Evolutionary conservation across 768 basidiomycete species (phyloP).

Genomic region (Calocybe cyanea): DNA sequence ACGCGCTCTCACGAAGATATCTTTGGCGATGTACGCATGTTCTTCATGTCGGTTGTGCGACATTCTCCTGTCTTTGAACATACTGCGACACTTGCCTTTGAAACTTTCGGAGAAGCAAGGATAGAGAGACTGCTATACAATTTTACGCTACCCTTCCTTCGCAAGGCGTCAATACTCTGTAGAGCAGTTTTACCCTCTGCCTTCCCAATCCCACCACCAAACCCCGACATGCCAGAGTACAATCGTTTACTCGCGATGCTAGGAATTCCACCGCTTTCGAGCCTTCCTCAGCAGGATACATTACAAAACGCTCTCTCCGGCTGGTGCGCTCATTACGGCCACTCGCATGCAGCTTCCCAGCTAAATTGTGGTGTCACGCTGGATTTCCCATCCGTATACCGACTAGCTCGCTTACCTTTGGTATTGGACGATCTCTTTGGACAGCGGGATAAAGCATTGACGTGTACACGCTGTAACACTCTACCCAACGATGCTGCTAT

Average conservation of each 20-base stretch:
- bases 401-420: conserved; percentile 74
- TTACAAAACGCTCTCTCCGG: conserved; percentile 85
- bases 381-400: conserved; percentile 82
- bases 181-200: conserved; percentile 66
- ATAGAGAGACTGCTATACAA: conserved; percentile 85
- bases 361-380: conserved; percentile 75
- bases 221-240: conserved; percentile 59
- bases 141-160: conserved; percentile 89
- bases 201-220: conserved; percentile 49
- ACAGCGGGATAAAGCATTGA: conserved; percentile 67
- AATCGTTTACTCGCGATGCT: conserved; percentile 70
- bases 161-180: conserved; percentile 81
- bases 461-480: conserved; percentile 72
- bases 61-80: conserved; percentile 88
- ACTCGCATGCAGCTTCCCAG: conserved; percentile 74
- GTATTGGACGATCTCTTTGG: conserved; percentile 82
- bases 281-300: conserved; percentile 79
- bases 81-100: conserved; percentile 74
- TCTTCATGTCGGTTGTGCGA: conserved; percentile 87
- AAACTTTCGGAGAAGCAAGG: conserved; percentile 76
- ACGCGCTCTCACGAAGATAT: conserved; percentile 60
- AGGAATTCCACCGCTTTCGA: conserved; percentile 74
- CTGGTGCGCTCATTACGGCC: conserved; percentile 88
- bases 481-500: conserved; percentile 85
- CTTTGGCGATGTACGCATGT: conserved; percentile 84